Base-by-base conservation (phyloP, 129 eudicot species). In the Saussurea involucrata region DNA sequence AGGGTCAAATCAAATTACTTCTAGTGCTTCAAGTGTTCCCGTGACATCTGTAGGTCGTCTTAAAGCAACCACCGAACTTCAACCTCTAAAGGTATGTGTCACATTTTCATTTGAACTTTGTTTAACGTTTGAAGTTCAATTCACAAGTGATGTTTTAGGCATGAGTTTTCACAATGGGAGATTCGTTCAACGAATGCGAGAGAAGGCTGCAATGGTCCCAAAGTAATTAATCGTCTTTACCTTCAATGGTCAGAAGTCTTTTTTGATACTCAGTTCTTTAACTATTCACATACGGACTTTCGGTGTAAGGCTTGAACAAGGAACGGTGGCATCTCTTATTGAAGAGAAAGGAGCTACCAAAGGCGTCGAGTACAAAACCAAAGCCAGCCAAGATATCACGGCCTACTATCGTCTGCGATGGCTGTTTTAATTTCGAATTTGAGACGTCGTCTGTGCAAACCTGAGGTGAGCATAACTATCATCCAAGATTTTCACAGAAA, bases 341-440 rank as follows among this genome's bases (percentile, higher is more conserved):
- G 92, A 90, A 84, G 87, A 82, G 55, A 75, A 86, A 34, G 92
- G 96, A 42, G 80, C 60, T 11, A 40, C 88, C 5, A 88, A 83
- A 86, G 96, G 96, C 1, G 92, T 90, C 24, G 81, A 74, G 7
- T 90, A 90, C 78, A 88, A 88, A 83, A 88, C 88, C 6, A 83
- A 80, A 68, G 63, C 46, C 9, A 90, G 90, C 22, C 77, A 86
- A 58, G 90, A 76, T 37, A 36, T 84, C 22, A 78, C 69, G 0
- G 81, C 12, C 87, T n/a, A n/a, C n/a, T n/a, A n/a, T n/a, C n/a
- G n/a, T n/a, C n/a, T n/a, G n/a, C n/a, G n/a, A n/a, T n/a, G n/a
- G n/a, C n/a, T n/a, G 92, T 71, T 90, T 87, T 69, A n/a, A n/a
- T n/a, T n/a, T 90, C 92, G 32, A 90, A 87, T 77, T 74, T 90